Evolutionary conservation across 2,329 filamentous ascomycete species (phyloP), one percentile per base, ranked within the genome.

Genomic region (Lojkania enalia): DNA sequence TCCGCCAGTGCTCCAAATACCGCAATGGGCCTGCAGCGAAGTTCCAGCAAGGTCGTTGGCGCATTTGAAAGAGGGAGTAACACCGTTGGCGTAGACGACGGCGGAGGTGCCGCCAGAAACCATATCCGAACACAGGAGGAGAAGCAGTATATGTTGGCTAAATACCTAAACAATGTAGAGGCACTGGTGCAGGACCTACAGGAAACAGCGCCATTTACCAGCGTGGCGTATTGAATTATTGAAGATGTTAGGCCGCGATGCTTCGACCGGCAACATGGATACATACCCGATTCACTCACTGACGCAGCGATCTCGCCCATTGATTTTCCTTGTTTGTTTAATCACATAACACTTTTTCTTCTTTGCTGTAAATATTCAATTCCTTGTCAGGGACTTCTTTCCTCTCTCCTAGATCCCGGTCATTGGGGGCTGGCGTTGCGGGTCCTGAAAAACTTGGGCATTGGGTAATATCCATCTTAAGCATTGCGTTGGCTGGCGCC

Each of bases 111-210:
- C 19, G 14, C 37, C 11, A 58, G 43, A 40, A 66, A 61, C 47
- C 52, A 60, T 57, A 67, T 79, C n/a, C 80, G 83, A 47, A 83
- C 80, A 5, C 90, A 87, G 9, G 83, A 87, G 54, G 87, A 95
- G 68, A 96, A 96, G 74, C 88, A 94, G 73, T 78, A 78, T 45
- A 72, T 95, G 67, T 74, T 95, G 29, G 87, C 86, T 32, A 79
- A 82, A 54, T 88, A 94, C 68, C 76, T 95, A 62, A 94, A 87
- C 62, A 70, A 70, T 36, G 88, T 95, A 19, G 87, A 91, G 51
- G 88, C 91, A 57, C 77, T 95, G 48, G 88, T 95, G 42, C 84
- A 87, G 66, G 90, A 96, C 69, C 72, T 96, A 58, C 83, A 85
- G 54, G 88, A 88, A 66, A 87, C 83, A 55, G 85, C 86, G 35